Conservation (phyloP, 192 early-diverging fungal genomes). For the Backusella luteola region DNA sequence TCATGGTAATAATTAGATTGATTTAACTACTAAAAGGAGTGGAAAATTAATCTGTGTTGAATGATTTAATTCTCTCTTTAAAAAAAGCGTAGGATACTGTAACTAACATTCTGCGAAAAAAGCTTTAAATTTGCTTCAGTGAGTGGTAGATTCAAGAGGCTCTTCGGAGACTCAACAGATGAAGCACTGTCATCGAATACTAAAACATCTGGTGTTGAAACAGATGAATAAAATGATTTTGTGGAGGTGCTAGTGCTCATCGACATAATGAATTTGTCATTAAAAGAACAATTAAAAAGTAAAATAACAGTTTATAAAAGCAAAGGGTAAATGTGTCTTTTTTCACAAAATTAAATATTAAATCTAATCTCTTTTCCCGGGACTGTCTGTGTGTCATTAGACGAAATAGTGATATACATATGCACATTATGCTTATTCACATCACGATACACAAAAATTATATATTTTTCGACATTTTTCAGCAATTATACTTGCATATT, state of each 20-base stretch:
- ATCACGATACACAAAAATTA: not conserved
- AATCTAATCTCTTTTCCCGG: not conserved
- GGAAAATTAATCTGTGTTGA: not conserved
- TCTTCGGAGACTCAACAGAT: constrained; percentile 2
- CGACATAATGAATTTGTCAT: not conserved
- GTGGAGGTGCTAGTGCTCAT: not conserved
- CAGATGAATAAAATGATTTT: not conserved
- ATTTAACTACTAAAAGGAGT: not conserved
- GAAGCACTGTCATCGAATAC: not conserved
- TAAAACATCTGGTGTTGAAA: not conserved
- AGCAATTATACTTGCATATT: not conserved
- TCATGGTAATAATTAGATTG: not conserved
- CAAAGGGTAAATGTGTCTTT: not conserved
- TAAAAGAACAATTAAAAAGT: not conserved
- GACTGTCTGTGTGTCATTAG: constrained; percentile 3
- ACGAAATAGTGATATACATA: not conserved
- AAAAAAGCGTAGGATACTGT: not conserved
- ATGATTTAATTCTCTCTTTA: not conserved
- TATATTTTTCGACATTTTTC: not conserved
- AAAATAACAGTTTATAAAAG: not conserved
- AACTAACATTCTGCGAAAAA: not conserved
- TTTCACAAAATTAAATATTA: not conserved
- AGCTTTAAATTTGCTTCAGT: not conserved
- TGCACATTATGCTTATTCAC: not conserved
- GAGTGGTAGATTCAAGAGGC: not conserved